These are phyloP conservation scores for Colletotrichum gigasporum DNA, from an alignment of 2,329 filamentous ascomycete species.

Conservation along the genomic window DNA sequence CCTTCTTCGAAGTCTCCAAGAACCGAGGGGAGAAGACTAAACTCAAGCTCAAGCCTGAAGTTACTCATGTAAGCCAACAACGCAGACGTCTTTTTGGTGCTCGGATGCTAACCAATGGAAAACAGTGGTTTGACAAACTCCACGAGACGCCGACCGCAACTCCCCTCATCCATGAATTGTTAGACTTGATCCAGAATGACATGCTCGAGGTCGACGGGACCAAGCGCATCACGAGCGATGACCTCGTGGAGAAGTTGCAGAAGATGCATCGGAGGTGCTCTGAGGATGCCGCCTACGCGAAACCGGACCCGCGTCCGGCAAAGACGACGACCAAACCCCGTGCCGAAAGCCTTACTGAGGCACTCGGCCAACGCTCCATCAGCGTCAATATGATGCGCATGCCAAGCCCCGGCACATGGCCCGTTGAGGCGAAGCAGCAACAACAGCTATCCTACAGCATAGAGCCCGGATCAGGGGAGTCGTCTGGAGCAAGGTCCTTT, in stretches of 20 bases:
- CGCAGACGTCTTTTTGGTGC: too few relatives aligned
- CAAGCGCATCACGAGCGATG: background rate
- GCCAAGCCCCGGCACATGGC: background rate
- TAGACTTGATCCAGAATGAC: background rate
- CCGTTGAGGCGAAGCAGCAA: background rate
- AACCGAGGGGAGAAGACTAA: background rate
- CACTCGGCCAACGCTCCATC: background rate
- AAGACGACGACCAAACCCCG: accelerated
- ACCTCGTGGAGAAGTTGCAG: background rate
- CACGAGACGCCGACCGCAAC: background rate
- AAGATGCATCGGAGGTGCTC: background rate
- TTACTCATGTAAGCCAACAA: background rate
- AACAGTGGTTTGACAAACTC: slow-evolving; percentile 2
- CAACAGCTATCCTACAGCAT: background rate
- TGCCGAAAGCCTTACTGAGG: background rate
- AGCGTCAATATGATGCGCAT: background rate
- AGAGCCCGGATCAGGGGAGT: background rate
- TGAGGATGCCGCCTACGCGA: background rate
- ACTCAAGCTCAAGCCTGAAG: background rate
- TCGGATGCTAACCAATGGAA: background rate
- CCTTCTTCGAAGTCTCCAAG: background rate
- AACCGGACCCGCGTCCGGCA: background rate
- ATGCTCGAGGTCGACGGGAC: background rate
- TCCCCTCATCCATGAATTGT: background rate
- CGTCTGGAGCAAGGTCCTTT: background rate